Evolutionary conservation across 2,329 filamentous ascomycete genomes (phyloP), one percentile per base, ranked within the genome.

Genomic region (Xylaria arbuscula): DNA sequence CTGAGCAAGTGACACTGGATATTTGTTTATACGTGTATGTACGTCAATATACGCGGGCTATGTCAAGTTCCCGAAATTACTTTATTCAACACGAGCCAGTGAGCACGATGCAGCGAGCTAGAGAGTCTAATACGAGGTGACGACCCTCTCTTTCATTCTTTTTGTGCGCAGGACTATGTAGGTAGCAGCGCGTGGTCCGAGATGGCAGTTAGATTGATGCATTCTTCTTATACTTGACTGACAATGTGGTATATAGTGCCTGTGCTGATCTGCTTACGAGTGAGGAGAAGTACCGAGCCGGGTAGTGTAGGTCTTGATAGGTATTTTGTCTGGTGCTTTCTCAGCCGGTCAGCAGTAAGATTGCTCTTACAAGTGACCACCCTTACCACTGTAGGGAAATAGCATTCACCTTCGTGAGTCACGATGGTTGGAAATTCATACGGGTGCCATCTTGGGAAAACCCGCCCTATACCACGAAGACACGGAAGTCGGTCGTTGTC

Each of bases 371-470:
- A 9, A 48, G n/a, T 9, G 19, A 22, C 19, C 19, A 8, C 42
- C 13, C 36, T 13, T 13, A 7, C 42, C 42, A 19, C 42, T 8
- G 42, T 47, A n/a, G n/a, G 45, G 45, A 10, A 22, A 48, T 38
- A 38, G 2, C 9, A 11, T 22, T 10, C n/a, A 9, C n/a, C 8
- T 19, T 34, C 34, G 17, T 45, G 13, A 48, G 24, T 38, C 40
- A 28, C 38, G 3, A 63, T 50, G 32, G 13, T 22, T 55, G 19
- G 38, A 51, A 54, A 22, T 40, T 40, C 62, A 58, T 55, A 54
- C 40, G 40, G 13, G 9, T 38, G 9, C 8, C 36, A 38, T 38
- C 3, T 38, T 38, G 13, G 5, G 9, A 47, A 54, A 15, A 47
- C 17, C 19, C 38, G 8, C n/a, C 32, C 38, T 58, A 28, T 8